A percentile compares a stretch with the other conserved stretches of the same genome.
Conservation (phyloP, 2,329 filamentous ascomycete species). For the Aspergillus costaricaensis region DNA sequence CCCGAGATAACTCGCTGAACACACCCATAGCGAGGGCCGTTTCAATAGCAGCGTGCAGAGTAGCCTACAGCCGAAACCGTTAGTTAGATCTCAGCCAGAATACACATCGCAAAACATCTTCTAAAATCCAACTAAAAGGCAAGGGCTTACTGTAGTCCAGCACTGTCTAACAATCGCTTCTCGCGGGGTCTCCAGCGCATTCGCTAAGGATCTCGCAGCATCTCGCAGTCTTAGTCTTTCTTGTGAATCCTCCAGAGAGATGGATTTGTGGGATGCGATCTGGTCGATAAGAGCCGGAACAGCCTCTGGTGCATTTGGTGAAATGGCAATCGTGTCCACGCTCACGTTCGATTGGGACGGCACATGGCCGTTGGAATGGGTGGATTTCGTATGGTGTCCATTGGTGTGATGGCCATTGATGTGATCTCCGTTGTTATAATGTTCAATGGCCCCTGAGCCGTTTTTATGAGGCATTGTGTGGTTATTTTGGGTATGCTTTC, state of each 20-base stretch:
- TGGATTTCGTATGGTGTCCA: neutral
- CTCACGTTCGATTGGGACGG: neutral
- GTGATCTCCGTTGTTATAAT: neutral
- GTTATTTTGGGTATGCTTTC: neutral
- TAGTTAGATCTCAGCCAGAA: neutral
- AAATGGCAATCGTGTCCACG: slow-evolving; percentile 15
- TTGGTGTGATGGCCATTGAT: neutral
- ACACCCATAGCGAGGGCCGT: slow-evolving; percentile 21
- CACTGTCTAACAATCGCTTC: slow-evolving; percentile 21
- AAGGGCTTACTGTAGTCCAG: slow-evolving; percentile 17
- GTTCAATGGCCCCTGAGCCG: neutral
- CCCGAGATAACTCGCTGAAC: slow-evolving; percentile 12
- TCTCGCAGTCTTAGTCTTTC: slow-evolving; percentile 21
- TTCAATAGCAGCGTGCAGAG: slow-evolving; percentile 20
- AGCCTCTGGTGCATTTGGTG: slow-evolving; percentile 16
- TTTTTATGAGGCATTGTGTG: neutral
- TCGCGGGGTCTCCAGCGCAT: slow-evolving; percentile 22
- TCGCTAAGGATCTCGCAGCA: slow-evolving; percentile 17
- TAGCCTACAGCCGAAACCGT: slow-evolving; percentile 6
- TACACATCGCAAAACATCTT: neutral
- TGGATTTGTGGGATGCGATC: slow-evolving; percentile 11
- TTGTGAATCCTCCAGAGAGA: slow-evolving; percentile 7
- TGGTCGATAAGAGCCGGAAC: slow-evolving; percentile 19
- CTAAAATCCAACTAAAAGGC: neutral
- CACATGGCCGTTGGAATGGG: neutral